Base-by-base conservation (phyloP, 2,329 filamentous ascomycete species). In the Trichoderma koningiopsis region DNA sequence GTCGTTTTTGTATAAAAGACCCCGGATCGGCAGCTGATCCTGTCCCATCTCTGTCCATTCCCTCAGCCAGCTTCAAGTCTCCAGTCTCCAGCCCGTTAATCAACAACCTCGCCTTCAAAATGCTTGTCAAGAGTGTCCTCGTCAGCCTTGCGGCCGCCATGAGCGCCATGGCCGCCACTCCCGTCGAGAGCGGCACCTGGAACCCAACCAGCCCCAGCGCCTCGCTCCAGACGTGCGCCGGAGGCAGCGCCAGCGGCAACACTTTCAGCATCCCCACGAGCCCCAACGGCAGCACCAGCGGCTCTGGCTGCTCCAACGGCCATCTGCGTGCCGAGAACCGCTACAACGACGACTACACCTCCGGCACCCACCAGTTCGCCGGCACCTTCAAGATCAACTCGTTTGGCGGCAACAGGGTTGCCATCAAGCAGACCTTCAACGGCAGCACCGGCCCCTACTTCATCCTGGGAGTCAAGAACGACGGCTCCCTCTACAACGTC, bases 381-480 rank as follows among this genome's bases (percentile, higher is more conserved):
- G 74, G 72, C 62, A 67, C 58, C 31, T 75, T 75, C 69, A 73
- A 43, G 13, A 74, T 75, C 71, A 72, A 74, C 61, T 73, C 70
- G 55, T 68, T 73, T 61, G 71, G 71, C 5, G 73, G 73, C 62
- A 70, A 59, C 59, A 72, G 70, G 66, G 67, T 75, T 27, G 70
- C 74, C 33, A 71, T 75, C 71, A 73, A 74, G 70, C 74, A 75
- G 61, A 75, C 72, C 3, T 74, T 75, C 69, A 73, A 75, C 69
- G 73, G 71, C 55, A 40, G 71, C 65, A 40, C 27, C 3, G 71
- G 73, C 5, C 72, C 71, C 0, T 75, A 72, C 43, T 75, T 74
- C 24, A 72, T 74, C 59, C 64, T 75, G 69, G 74, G 37, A 3
- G 70, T 74, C 6, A 65, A 73, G 37, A 59, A 66, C 16, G 68